A percentile compares a stretch with the other conserved stretches of the same genome.
Evolutionary conservation across 2,329 filamentous ascomycete genomes (phyloP).

Genomic region (Colletotrichum sojae): DNA sequence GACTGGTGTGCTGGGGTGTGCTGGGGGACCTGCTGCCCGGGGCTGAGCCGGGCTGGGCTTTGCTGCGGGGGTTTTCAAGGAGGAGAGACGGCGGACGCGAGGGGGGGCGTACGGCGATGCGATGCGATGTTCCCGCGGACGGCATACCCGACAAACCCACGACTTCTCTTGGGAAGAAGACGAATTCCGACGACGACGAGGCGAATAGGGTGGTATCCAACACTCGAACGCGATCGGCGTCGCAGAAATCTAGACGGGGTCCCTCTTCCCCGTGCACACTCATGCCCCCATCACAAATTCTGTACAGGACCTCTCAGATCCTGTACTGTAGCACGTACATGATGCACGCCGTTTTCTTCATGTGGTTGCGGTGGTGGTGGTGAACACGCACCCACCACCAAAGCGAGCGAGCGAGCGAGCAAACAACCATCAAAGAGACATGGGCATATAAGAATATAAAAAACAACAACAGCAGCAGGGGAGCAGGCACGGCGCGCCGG

Average conservation of each 20-base stretch:
- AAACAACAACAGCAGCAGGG: neutral
- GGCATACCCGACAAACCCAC: constrained; percentile 5
- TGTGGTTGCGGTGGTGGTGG: too few relatives aligned
- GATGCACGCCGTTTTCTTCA: constrained; percentile 9
- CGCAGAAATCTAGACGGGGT: neutral
- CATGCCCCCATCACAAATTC: neutral
- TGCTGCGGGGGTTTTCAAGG: neutral
- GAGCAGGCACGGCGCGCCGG: neutral
- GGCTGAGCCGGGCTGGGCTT: too few relatives aligned
- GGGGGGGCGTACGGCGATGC: neutral
- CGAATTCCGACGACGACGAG: neutral
- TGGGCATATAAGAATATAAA: neutral
- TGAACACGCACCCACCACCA: too few relatives aligned
- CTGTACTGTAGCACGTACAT: constrained; percentile 7
- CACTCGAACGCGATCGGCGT: neutral
- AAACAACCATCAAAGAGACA: constrained; percentile 6
- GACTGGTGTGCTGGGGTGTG: neutral
- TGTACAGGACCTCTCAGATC: constrained; percentile 1
- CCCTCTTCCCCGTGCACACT: neutral
- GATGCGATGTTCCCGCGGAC: constrained; percentile 13
- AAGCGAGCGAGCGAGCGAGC: neutral
- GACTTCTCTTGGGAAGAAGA: neutral
- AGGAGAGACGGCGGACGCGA: constrained; percentile 1
- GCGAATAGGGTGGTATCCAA: neutral
- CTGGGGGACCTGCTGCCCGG: too few relatives aligned